phyloP scores from a whole-genome alignment of 208 protist species.

The Trypanosoma cruzi region DNA sequence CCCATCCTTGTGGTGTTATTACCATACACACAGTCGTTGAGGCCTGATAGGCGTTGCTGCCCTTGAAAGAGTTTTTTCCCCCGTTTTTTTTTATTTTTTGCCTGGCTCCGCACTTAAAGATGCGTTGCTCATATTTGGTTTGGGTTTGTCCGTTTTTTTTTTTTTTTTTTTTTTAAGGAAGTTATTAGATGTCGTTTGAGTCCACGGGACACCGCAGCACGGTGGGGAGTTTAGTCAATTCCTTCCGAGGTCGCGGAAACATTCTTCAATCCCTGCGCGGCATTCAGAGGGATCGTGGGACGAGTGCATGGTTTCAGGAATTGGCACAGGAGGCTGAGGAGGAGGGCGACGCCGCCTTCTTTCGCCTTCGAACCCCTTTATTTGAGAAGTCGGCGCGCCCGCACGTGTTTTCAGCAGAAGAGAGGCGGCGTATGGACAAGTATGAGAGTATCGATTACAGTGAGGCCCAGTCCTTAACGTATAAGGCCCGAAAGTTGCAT shows the following conservation, averaged over 20 bases:
- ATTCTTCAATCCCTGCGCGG: constrained; percentile 6
- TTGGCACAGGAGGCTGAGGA: constrained; percentile 45
- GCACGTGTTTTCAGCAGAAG: constrained; percentile 61
- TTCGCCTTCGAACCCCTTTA: constrained; percentile 38
- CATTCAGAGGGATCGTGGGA: constrained; percentile 23
- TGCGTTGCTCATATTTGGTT: no score
- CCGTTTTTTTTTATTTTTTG: no score
- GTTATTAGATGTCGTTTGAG: neutral
- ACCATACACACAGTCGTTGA: no score
- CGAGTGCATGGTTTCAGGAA: constrained; percentile 56
- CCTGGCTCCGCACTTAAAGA: no score
- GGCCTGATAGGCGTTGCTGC: no score
- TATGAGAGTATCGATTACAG: constrained; percentile 86
- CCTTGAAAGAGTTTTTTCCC: no score
- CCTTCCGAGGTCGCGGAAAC: neutral
- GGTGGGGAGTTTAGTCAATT: neutral
- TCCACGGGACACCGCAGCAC: neutral
- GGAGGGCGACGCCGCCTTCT: constrained; percentile 47
- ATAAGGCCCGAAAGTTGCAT: constrained; percentile 36
- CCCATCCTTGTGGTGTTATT: no score
- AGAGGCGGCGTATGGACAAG: constrained; percentile 68
- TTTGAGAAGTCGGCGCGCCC: constrained; percentile 52
- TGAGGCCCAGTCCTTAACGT: constrained; percentile 51
- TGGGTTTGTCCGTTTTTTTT: no score
- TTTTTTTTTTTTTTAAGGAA: constrained; percentile 4